Evolutionary conservation across 805 yeast species (phyloP).

Genomic region (Ogataea pini): DNA sequence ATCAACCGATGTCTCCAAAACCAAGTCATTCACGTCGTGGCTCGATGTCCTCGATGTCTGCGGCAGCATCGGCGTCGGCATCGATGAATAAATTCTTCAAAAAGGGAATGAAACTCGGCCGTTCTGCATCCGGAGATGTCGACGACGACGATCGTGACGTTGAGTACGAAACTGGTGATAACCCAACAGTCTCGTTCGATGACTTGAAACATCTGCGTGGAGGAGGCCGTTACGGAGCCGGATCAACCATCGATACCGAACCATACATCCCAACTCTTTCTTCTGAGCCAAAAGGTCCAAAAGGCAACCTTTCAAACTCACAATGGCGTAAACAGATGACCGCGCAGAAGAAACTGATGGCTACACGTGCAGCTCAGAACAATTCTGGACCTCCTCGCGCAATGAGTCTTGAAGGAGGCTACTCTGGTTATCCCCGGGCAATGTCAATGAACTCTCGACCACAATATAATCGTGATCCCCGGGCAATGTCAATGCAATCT

Average conservation of each 20-base stretch:
- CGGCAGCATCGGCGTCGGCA: conserved; percentile 19
- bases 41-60: conserved; percentile 29
- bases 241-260: conserved; percentile 51
- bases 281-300: conserved; percentile 32
- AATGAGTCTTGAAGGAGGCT: conserved; percentile 33
- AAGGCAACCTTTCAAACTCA: conserved; percentile 45
- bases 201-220: conserved; percentile 66
- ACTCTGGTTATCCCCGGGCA: conserved; percentile 28
- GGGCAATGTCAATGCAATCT: conserved; percentile 48
- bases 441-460: conserved; percentile 30
- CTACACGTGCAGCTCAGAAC: conserved; percentile 34
- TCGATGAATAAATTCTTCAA: conserved; percentile 45
- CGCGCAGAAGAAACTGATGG: conserved; percentile 61
- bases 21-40: conserved; percentile 23
- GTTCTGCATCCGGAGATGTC: conserved; percentile 29
- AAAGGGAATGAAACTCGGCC: conserved; percentile 35
- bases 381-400: conserved; percentile 33
- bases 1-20: neutral
- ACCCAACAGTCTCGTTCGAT: conserved; percentile 50
- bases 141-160: conserved; percentile 33
- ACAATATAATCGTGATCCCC: conserved; percentile 33
- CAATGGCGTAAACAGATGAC: conserved; percentile 73
- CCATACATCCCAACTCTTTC: conserved; percentile 75
- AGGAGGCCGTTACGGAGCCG: conserved; percentile 64
- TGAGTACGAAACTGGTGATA: conserved; percentile 35